Conservation (phyloP, 176 grass and related monocot genomes). For the Phoenix roebelenii region DNA sequence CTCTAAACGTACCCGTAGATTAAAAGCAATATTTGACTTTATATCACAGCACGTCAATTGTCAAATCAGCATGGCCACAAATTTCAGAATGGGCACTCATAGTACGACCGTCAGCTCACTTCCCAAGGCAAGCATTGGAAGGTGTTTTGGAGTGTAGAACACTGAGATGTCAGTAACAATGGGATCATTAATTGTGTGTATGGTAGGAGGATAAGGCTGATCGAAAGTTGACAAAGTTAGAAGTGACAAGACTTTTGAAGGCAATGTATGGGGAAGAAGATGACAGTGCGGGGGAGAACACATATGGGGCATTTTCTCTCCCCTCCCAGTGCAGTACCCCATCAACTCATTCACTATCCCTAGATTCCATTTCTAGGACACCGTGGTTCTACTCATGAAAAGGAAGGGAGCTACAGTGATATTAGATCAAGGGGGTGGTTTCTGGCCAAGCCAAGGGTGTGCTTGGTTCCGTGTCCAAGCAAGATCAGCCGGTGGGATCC, state of each 20-base stretch:
- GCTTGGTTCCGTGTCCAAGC: not conserved
- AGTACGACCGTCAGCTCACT: not conserved
- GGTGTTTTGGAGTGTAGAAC: not conserved
- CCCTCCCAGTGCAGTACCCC: too few relatives aligned
- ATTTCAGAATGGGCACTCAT: not conserved
- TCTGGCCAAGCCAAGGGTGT: not conserved
- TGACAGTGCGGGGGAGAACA: not conserved
- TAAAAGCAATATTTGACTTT: slow-evolving; percentile 3
- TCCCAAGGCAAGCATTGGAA: not conserved
- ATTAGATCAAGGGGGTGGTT: not conserved
- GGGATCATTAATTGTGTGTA: slow-evolving; percentile 1
- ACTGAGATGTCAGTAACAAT: not conserved
- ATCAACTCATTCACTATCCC: too few relatives aligned
- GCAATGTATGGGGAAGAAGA: not conserved
- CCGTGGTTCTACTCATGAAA: too few relatives aligned
- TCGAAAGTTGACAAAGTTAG: not conserved
- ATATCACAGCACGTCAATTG: not conserved
- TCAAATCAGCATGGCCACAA: not conserved
- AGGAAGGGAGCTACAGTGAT: not conserved
- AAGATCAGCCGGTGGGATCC: not conserved
- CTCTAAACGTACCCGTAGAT: not conserved
- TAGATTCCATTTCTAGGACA: too few relatives aligned
- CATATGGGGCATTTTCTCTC: too few relatives aligned
- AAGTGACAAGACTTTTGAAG: slow-evolving; percentile 2
- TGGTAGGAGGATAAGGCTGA: slow-evolving; percentile 14